Conservation (phyloP, 1,139 yeast genomes). For the Diutina siamensis region DNA sequence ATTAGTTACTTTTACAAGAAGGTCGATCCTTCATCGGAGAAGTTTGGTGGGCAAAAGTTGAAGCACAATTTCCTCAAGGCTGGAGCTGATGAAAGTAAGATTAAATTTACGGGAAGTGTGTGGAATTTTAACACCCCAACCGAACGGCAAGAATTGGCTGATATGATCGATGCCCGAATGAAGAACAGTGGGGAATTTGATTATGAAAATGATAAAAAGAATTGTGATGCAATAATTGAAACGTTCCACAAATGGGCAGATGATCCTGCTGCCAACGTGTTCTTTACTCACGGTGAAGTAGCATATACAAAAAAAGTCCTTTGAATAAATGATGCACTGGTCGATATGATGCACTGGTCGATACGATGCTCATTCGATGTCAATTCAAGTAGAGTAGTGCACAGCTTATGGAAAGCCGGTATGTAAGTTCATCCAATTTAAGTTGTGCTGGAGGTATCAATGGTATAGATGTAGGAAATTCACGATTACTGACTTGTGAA, state of each 20-base stretch:
- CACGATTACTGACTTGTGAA: too few relatives aligned
- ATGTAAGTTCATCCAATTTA: too few relatives aligned
- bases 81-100: slow-evolving; percentile 11
- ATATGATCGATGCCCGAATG: not conserved
- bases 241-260: not conserved
- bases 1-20: too few relatives aligned
- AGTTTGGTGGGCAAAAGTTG: slow-evolving; percentile 12
- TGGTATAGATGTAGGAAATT: too few relatives aligned
- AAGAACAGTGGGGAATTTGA: not conserved
- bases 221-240: not conserved
- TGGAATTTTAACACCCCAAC: slow-evolving; percentile 10
- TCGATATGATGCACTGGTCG: too few relatives aligned
- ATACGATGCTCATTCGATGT: too few relatives aligned
- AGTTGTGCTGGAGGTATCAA: too few relatives aligned
- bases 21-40: not conserved
- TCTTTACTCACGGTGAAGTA: not conserved
- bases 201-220: not conserved
- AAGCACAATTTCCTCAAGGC: slow-evolving; percentile 13
- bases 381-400: too few relatives aligned
- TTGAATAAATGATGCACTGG: too few relatives aligned
- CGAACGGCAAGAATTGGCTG: slow-evolving; percentile 1
- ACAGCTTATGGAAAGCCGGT: too few relatives aligned
- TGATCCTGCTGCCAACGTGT: not conserved
- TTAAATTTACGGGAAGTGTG: slow-evolving; percentile 11
- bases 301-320: not conserved